Evolutionary conservation across 2,329 filamentous ascomycete genomes (phyloP).

Genomic region (Didymella glomerata): DNA sequence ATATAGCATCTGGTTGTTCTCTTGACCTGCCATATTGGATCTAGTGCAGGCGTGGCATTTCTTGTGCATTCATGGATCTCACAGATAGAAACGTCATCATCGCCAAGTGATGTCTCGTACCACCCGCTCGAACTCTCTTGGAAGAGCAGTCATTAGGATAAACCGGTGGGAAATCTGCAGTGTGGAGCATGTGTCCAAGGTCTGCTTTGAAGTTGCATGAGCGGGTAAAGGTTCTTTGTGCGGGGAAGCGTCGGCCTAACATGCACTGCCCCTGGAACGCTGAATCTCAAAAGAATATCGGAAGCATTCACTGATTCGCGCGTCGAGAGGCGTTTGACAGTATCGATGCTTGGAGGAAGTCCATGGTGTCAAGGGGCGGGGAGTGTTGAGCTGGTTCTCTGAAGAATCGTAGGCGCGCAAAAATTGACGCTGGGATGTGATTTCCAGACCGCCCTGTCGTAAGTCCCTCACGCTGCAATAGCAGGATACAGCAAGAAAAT

Average conservation of each 20-base stretch:
- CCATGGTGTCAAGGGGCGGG: not conserved
- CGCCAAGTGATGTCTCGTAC: constrained; percentile 9
- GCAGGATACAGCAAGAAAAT: not conserved
- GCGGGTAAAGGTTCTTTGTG: not conserved
- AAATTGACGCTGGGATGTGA: not conserved
- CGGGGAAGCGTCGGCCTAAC: not conserved
- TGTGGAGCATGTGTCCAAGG: not conserved
- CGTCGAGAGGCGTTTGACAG: not conserved
- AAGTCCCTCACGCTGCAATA: not conserved
- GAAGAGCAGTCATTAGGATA: not conserved
- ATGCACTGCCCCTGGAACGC: not conserved
- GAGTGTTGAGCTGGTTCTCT: not conserved
- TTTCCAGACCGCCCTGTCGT: not conserved
- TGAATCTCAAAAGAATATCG: not conserved
- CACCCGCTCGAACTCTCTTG: not conserved
- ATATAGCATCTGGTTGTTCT: constrained; percentile 19
- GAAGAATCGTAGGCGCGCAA: not conserved
- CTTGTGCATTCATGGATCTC: constrained; percentile 21
- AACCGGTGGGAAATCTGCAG: not conserved
- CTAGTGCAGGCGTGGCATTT: constrained; percentile 34
- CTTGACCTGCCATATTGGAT: constrained; percentile 35
- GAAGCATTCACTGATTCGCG: not conserved
- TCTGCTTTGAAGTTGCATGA: not conserved
- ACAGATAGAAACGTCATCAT: constrained; percentile 27
- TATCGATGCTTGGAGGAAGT: not conserved